Evolutionary conservation across 1,284 basidiomycete species (phyloP).

Genomic region (Bjerkandera adusta): DNA sequence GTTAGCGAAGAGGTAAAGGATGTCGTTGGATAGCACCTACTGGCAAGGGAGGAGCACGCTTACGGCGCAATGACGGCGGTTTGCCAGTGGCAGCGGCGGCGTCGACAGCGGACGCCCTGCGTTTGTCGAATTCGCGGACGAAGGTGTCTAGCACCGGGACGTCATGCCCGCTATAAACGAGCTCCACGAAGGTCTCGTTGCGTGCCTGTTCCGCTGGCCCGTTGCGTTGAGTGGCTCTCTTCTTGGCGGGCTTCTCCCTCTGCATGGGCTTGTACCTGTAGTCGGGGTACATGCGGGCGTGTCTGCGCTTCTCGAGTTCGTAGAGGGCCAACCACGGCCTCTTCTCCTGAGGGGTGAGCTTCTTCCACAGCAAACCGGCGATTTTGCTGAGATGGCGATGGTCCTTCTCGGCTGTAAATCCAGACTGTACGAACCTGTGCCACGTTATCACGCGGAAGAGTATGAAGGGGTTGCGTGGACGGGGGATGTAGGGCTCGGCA

Average conservation of each 20-base stretch:
- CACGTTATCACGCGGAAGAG: slow-evolving; percentile 66
- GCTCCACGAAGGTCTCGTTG: slow-evolving; percentile 17
- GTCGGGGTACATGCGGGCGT: slow-evolving; percentile 41
- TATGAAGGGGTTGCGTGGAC: slow-evolving; percentile 87
- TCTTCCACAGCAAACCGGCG: slow-evolving; percentile 52
- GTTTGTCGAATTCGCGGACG: too few species aligned
- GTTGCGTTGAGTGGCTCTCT: slow-evolving; percentile 25
- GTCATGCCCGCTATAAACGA: too few species aligned
- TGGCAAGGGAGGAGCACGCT: too few species aligned
- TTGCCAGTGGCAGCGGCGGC: too few species aligned
- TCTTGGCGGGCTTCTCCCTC: slow-evolving; percentile 19
- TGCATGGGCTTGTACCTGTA: slow-evolving; percentile 44
- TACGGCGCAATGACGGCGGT: too few species aligned
- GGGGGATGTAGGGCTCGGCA: slow-evolving; percentile 69
- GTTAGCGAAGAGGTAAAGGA: too few species aligned
- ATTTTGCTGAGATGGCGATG: slow-evolving; percentile 59
- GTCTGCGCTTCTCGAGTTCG: slow-evolving; percentile 45
- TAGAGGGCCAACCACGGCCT: slow-evolving; percentile 52
- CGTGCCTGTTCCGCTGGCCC: slow-evolving; percentile 19
- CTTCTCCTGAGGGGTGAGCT: slow-evolving; percentile 42
- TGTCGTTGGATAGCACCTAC: too few species aligned
- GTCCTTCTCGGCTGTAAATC: too few species aligned
- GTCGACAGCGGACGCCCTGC: too few species aligned
- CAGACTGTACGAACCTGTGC: too few species aligned
- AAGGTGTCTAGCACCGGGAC: too few species aligned